These are phyloP conservation scores for Bertia moriformis DNA, from an alignment of 2,329 filamentous ascomycete species.

Conservation along the genomic window DNA sequence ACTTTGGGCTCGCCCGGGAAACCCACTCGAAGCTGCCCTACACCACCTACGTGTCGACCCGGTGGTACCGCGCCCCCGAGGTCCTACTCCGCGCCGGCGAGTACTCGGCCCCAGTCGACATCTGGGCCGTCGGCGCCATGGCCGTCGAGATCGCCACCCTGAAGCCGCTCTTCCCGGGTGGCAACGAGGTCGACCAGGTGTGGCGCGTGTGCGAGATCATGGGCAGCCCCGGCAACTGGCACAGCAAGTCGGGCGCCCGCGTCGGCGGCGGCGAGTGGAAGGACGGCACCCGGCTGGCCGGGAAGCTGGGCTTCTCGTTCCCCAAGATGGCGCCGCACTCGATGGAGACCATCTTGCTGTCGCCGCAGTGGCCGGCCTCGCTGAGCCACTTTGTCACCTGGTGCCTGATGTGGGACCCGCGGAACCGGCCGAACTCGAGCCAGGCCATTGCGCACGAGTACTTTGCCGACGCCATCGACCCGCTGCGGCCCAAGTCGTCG, in stretches of 20 bases:
- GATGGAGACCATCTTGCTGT: slow-evolving; percentile 82
- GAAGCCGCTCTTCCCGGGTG: slow-evolving; percentile 91
- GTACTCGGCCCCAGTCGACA: slow-evolving; percentile 94
- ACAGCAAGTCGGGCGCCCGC: slow-evolving; percentile 72
- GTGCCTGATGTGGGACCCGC: slow-evolving; percentile 98
- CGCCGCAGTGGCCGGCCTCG: slow-evolving; percentile 80
- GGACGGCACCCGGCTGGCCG: slow-evolving; percentile 79
- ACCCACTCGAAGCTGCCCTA: slow-evolving; percentile 93
- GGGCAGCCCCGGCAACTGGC: slow-evolving; percentile 97
- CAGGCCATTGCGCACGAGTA: slow-evolving; percentile 95
- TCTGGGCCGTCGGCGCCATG: slow-evolving; percentile 98
- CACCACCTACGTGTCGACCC: slow-evolving; percentile 93
- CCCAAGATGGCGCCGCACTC: slow-evolving; percentile 98
- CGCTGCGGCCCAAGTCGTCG: slow-evolving; percentile 79
- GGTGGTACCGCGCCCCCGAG: slow-evolving; percentile 96
- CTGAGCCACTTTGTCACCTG: slow-evolving; percentile 90
- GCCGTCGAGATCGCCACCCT: slow-evolving; percentile 92
- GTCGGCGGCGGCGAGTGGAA: slow-evolving; percentile 96
- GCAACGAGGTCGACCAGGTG: slow-evolving; percentile 96
- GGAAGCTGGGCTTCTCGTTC: slow-evolving; percentile 95
- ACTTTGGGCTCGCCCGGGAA: slow-evolving; percentile 93
- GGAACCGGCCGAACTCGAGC: slow-evolving; percentile 73
- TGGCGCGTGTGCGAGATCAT: slow-evolving; percentile 99
- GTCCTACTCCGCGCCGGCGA: slow-evolving; percentile 86
- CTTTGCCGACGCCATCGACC: slow-evolving; percentile 83